Percentiles rank a stretch among this genome's conserved stretches.
phyloP scores from a whole-genome alignment of 352 stramenopile species.

The Globisporangium yorkense region DNA sequence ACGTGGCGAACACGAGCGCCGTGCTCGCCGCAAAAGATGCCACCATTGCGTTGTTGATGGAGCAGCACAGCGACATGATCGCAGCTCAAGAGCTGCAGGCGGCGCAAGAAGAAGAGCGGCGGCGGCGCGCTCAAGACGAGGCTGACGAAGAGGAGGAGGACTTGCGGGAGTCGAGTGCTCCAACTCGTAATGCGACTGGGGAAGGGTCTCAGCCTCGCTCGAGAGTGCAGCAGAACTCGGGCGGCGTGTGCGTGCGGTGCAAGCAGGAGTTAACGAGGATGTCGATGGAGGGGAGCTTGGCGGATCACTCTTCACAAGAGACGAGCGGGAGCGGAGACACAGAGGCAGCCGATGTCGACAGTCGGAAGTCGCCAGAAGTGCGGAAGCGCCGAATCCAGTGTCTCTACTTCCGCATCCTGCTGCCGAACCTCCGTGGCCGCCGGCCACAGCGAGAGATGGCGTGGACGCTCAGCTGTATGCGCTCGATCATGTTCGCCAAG shows the following conservation, averaged over 20 bases:
- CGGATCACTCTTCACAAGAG: not conserved
- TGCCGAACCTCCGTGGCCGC: conserved; percentile 85
- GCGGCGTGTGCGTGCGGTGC: conserved; percentile 46
- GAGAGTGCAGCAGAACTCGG: not conserved
- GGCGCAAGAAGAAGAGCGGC: conserved; percentile 46
- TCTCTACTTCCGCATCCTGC: conserved; percentile 86
- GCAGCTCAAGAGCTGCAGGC: conserved; percentile 51
- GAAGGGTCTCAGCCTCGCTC: not conserved
- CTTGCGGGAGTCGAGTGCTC: not conserved
- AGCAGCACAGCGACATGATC: conserved; percentile 71
- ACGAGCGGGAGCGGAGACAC: not conserved
- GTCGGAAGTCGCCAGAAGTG: conserved; percentile 7
- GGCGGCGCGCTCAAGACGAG: conserved; percentile 31
- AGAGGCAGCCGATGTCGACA: not conserved
- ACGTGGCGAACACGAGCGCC: conserved; percentile 30
- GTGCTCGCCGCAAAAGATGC: conserved; percentile 52
- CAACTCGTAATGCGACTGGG: not conserved
- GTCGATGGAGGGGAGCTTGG: conserved; percentile 18
- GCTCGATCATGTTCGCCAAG: conserved; percentile 88
- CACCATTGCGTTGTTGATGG: conserved; percentile 61
- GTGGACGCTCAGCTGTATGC: conserved; percentile 89
- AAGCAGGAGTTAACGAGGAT: conserved; percentile 42
- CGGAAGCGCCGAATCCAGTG: conserved; percentile 68
- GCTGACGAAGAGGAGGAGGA: conserved; percentile 28
- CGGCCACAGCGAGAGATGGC: conserved; percentile 64